phyloP scores from a whole-genome alignment of 495 filamentous ascomycete species.

The Penicillium flavigenum region DNA sequence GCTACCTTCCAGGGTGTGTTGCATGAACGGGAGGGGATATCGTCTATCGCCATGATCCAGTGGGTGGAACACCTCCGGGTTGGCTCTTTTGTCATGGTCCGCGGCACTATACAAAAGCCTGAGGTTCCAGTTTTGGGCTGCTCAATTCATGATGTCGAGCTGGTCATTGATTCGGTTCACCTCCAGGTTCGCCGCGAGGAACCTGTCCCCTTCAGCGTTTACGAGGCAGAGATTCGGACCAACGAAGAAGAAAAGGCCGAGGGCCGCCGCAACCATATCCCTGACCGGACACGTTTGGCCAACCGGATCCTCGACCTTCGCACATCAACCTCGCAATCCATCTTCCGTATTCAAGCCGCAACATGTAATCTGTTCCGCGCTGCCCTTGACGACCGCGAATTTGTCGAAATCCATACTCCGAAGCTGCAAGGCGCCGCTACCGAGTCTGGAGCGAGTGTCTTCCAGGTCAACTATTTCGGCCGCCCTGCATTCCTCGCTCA shows the following conservation, averaged over 20 bases:
- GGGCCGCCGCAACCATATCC: slow-evolving; percentile 55
- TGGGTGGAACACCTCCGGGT: slow-evolving; percentile 69
- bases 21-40: slow-evolving; percentile 53
- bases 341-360: slow-evolving; percentile 73
- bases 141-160: slow-evolving; percentile 56
- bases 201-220: slow-evolving; percentile 60
- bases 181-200: slow-evolving; percentile 57
- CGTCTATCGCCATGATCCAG: slow-evolving; percentile 59
- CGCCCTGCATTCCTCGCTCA: slow-evolving; percentile 81
- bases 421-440: slow-evolving; percentile 85
- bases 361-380: slow-evolving; percentile 76
- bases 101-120: slow-evolving; percentile 61
- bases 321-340: slow-evolving; percentile 79
- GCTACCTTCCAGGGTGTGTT: slow-evolving; percentile 74
- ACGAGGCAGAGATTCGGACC: slow-evolving; percentile 58
- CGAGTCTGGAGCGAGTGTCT: slow-evolving; percentile 90
- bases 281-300: slow-evolving; percentile 70
- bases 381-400: slow-evolving; percentile 68
- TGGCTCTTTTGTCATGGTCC: slow-evolving; percentile 65
- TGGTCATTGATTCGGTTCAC: slow-evolving; percentile 50
- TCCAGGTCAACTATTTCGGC: slow-evolving; percentile 82
- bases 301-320: slow-evolving; percentile 89
- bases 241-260: slow-evolving; percentile 46
- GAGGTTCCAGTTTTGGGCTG: slow-evolving; percentile 57
- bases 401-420: slow-evolving; percentile 87